phyloP scores from a whole-genome alignment of 495 filamentous ascomycete genomes.

The Penicillium paradoxum region DNA sequence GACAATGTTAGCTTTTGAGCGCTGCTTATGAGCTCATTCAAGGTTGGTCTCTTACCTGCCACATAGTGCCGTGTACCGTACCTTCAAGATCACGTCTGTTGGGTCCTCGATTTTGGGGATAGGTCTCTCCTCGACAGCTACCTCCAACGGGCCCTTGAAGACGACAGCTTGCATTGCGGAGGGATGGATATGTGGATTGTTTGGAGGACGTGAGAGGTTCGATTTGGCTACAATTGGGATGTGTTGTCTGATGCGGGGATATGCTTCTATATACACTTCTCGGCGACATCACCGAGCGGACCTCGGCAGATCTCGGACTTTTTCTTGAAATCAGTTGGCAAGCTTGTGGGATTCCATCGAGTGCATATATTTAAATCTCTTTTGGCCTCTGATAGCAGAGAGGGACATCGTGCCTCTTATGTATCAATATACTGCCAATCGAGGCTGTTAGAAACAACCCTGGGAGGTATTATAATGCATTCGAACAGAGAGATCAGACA shows the following conservation, averaged over 20 bases:
- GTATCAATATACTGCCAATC: too few species aligned
- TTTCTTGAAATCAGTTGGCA: neutral
- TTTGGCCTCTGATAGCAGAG: too few species aligned
- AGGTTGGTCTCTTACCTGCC: constrained; percentile 61
- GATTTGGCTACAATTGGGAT: neutral
- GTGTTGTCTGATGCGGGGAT: neutral
- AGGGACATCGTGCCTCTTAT: too few species aligned
- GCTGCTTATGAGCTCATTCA: neutral
- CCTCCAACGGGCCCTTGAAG: constrained; percentile 32
- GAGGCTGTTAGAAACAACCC: too few species aligned
- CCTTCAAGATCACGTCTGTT: constrained; percentile 77
- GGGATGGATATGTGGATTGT: too few species aligned
- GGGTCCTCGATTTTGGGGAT: constrained; percentile 55
- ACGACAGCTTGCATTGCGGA: constrained; percentile 31
- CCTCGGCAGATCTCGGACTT: neutral
- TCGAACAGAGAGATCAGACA: too few species aligned
- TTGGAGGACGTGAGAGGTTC: neutral
- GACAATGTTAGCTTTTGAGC: neutral
- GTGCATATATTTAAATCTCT: too few species aligned
- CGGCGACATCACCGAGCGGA: neutral
- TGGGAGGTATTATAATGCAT: too few species aligned
- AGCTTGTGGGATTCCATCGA: too few species aligned
- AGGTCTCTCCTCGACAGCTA: constrained; percentile 41
- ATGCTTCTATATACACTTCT: neutral
- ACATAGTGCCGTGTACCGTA: constrained; percentile 77